phyloP scores from a whole-genome alignment of 2,329 filamentous ascomycete genomes.

The Phialemoniopsis sp. region DNA sequence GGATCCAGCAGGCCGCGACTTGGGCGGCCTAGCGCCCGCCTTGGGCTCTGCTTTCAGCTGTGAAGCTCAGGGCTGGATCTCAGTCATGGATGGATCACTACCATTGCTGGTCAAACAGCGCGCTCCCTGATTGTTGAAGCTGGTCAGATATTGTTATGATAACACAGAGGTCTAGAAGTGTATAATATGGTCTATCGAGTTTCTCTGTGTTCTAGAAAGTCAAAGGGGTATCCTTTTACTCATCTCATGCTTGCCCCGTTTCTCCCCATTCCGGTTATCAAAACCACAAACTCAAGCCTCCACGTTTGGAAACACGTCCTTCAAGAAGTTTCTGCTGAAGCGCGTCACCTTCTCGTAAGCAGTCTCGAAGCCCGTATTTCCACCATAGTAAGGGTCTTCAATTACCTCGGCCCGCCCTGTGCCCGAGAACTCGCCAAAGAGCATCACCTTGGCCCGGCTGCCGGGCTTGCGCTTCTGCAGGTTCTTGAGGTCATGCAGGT shows the following conservation, averaged over 20 bases:
- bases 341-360: constrained; percentile 81
- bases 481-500: constrained; percentile 66
- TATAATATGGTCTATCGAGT: too few relatives aligned
- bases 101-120: too few relatives aligned
- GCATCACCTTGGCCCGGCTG: constrained; percentile 62
- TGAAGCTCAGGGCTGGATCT: too few relatives aligned
- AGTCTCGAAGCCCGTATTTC: constrained; percentile 70
- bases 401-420: constrained; percentile 66
- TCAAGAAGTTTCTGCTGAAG: constrained; percentile 74
- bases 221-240: constrained; percentile 8
- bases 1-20: too few relatives aligned
- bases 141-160: too few relatives aligned
- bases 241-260: not conserved
- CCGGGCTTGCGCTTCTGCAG: constrained; percentile 55
- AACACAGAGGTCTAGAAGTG: too few relatives aligned
- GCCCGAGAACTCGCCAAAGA: constrained; percentile 82
- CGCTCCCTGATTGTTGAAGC: too few relatives aligned
- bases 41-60: too few relatives aligned
- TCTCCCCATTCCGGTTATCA: too few relatives aligned
- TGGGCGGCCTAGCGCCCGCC: too few relatives aligned
- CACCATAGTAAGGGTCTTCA: constrained; percentile 92
- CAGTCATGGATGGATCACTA: too few relatives aligned
- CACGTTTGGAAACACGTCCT: constrained; percentile 45
- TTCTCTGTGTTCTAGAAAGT: too few relatives aligned
- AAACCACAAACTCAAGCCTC: constrained; percentile 7